Conservation (phyloP, 305 asterid species). For the Solanum hybrid region DNA sequence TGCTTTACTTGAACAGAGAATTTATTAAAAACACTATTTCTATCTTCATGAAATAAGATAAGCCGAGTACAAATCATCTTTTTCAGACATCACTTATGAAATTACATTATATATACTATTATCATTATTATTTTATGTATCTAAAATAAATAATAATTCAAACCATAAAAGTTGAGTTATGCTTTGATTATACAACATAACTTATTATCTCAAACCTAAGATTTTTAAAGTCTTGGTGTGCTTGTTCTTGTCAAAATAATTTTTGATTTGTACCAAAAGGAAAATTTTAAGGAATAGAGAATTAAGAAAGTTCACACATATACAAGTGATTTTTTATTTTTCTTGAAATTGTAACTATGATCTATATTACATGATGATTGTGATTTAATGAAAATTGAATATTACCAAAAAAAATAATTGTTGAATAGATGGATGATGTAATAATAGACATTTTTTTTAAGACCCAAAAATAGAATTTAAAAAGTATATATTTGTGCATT, state of each 20-base stretch:
- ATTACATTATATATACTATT: neutral
- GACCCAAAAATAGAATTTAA: neutral
- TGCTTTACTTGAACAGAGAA: rapidly evolving
- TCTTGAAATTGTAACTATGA: neutral
- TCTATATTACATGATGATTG: neutral
- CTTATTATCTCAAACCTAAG: neutral
- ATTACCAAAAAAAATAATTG: neutral
- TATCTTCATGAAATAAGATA: neutral
- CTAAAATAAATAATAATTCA: neutral
- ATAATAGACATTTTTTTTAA: neutral
- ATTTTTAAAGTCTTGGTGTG: neutral
- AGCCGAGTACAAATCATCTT: neutral
- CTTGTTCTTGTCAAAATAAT: neutral
- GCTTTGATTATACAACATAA: neutral
- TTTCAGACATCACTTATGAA: neutral
- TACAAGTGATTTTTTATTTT: neutral
- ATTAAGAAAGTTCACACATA: neutral
- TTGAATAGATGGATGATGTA: neutral
- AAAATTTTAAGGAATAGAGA: neutral
- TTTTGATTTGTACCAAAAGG: neutral
- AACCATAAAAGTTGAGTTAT: neutral
- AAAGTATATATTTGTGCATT: neutral
- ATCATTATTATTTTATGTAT: neutral
- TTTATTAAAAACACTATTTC: neutral
- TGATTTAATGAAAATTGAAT: neutral